Evolutionary conservation across 106 monocot species (phyloP).

Genomic region (Triglochin maritima): DNA sequence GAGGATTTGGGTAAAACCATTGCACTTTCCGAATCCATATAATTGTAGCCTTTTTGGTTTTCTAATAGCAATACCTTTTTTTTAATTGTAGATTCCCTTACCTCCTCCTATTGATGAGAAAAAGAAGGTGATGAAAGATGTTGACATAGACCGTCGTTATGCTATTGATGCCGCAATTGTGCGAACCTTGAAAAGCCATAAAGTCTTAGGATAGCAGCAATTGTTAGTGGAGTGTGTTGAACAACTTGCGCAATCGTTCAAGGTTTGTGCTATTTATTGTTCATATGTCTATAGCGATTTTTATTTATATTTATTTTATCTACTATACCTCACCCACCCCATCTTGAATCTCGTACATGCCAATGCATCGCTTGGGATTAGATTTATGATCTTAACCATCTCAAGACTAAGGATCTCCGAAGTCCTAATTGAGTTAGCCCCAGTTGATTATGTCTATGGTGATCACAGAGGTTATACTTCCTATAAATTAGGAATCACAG

Average conservation of each 20-base stretch:
- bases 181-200: conserved; percentile 78
- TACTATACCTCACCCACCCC: too few species aligned
- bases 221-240: conserved; percentile 71
- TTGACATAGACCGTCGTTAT: conserved; percentile 70
- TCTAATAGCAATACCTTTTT: not conserved
- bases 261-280: conserved; percentile 20
- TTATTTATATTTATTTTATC: too few species aligned
- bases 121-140: conserved; percentile 68
- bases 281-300: too few species aligned
- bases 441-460: too few species aligned
- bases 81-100: conserved; percentile 39
- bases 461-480: too few species aligned
- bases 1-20: conserved; percentile 51
- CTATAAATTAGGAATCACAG: too few species aligned
- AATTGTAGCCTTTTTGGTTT: not conserved
- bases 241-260: conserved; percentile 64
- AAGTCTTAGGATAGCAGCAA: conserved; percentile 65
- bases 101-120: conserved; percentile 72
- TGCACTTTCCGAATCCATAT: not conserved
- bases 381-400: too few species aligned
- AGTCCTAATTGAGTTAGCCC: too few species aligned
- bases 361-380: too few species aligned
- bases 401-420: too few species aligned
- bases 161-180: conserved; percentile 86
- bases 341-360: too few species aligned